Evolutionary conservation across 2,329 filamentous ascomycete species (phyloP).

Genomic region (Fusarium chlamydosporum): DNA sequence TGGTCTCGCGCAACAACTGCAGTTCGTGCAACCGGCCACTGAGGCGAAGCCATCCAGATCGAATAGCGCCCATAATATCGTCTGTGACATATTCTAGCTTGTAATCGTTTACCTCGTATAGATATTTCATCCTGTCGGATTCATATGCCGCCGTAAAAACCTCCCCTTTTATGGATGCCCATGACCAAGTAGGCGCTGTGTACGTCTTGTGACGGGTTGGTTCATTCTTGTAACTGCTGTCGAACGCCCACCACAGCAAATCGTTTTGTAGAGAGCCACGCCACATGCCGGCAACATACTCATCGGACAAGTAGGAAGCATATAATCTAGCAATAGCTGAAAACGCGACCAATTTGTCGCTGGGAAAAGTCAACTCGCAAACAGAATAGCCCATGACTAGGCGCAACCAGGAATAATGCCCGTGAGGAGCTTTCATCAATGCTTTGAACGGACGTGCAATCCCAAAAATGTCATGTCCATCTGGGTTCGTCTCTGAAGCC

Average conservation of each 20-base stretch:
- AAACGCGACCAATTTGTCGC: not conserved
- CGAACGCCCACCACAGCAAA: not conserved
- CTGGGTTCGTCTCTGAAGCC: not conserved
- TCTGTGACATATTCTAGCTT: not conserved
- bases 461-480: not conserved
- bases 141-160: not conserved
- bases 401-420: not conserved
- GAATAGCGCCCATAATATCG: not conserved
- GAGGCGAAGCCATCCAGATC: not conserved
- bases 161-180: not conserved
- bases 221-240: too few species aligned
- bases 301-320: not conserved
- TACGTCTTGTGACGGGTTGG: not conserved
- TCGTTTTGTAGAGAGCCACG: not conserved
- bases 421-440: not conserved
- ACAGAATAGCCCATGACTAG: not conserved
- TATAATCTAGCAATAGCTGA: not conserved
- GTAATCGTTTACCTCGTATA: not conserved
- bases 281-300: constrained; percentile 5
- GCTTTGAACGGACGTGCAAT: not conserved
- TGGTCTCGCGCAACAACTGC: not conserved
- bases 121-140: not conserved
- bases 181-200: not conserved
- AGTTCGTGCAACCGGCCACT: not conserved
- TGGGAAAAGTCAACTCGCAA: not conserved